Evolutionary conservation across 441 rosid species (phyloP), one percentile per base, ranked within the genome.

Genomic region (Arabidopsis hybrid): DNA sequence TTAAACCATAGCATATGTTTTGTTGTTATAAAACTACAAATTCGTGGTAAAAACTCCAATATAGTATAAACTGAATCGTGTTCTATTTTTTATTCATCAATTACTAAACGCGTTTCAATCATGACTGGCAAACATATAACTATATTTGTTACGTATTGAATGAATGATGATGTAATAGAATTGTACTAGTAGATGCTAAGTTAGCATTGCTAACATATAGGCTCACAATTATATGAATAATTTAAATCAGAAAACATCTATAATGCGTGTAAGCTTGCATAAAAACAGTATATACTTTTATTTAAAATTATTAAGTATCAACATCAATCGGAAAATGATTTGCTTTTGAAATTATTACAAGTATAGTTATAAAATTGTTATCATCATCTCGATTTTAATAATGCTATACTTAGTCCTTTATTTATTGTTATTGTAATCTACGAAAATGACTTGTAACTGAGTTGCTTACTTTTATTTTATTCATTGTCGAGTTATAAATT

Each of bases 281-380:
- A 50, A 45, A 59, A 18, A 68, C 21, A 49, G 21, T 61, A 68
- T 62, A 68, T 60, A n/a, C 53, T 51, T 75, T 29, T 69, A 62
- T 52, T n/a, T 53, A 7, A 43, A 45, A 69, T 3, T 55, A 60
- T 53, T 53, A 45, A 75, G 59, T 69, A 69, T 75, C 74, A 75
- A 75, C 74, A 52, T 75, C 79, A 55, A 36, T 38, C 36, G 4
- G 11, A 35, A 75, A 69, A 60, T 52, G 49, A 60, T 75, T 75
- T 52, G 8, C 32, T 32, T 60, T 34, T 9, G 47, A 52, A 60
- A 67, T 31, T 60, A 67, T 60, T 67, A 47, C 61, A 64, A 71
- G 0, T 43, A 46, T 43, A 46, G 34, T 52, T 53, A 17, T 52
- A 17, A 62, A 40, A 60, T 34, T 17, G 59, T 68, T 36, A 57